Base-by-base conservation (phyloP, 2,329 filamentous ascomycete species). In the Aspergillus fijiensis region DNA sequence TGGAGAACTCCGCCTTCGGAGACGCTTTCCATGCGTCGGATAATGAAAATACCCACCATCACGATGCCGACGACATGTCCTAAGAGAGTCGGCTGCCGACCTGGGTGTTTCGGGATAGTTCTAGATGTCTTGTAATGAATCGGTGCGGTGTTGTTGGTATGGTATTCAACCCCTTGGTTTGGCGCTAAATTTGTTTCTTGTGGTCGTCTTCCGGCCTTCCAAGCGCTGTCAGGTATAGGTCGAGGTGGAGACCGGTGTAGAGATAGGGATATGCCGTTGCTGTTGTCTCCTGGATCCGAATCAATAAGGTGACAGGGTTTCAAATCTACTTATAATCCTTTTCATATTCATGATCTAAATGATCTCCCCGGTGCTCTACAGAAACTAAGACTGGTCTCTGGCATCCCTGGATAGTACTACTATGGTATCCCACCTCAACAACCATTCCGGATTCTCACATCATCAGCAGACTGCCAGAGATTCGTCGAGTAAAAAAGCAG, bases 1-100 rank as follows among this genome's bases (percentile, higher is more conserved):
- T 92, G 80, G 89, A 91, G 51, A 89, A 92, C 69, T 91, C 88
- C 39, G 91, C 90, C 1, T 95, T 95, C 77, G 91, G 90, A 2
- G 90, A 95, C 67, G 91, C 91, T 0, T 91, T 94, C 76, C 89
- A 92, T 64, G 80, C 80, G 16, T 81, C 81, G 51, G 80, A 83
- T 62, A 77, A 78, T 60, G 76, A 79, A 58, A 70, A 74, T 61
- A 73, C 67, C n/a, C 72, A 78, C 61, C 70, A 76, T 59, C 75
- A 71, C 47, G 75, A 79, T 50, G 70, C 71, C 4, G 76, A 78
- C 52, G 76, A 78, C 21, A 77, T 79, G 66, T 70, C 75, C 31
- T 78, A 45, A 19, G 16, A 9, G 58, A 61, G 42, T 42, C 35
- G 48, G 35, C 49, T 54, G 35, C 39, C 48, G 31, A 19, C 27